Evolutionary conservation across 345 rosid species (phyloP).

Genomic region (Brassica rapa): DNA sequence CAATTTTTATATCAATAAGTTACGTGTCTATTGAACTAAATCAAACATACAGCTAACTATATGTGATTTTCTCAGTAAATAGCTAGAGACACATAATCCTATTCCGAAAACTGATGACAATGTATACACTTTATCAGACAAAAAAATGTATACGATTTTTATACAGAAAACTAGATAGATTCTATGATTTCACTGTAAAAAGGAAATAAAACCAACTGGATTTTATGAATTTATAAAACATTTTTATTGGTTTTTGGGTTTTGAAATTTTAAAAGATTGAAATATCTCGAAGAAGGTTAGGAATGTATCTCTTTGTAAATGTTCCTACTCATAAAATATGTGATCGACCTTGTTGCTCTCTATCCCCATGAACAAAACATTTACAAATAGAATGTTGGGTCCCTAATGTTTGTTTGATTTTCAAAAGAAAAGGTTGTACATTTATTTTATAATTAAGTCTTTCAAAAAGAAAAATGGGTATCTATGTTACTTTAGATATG

Average conservation of each 20-base stretch:
- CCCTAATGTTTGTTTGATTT: neutral
- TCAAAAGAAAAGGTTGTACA: constrained; percentile 12
- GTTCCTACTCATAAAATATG: neutral
- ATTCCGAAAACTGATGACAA: neutral
- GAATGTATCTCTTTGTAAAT: neutral
- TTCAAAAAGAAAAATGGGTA: constrained; percentile 8
- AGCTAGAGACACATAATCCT: neutral
- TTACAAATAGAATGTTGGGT: neutral
- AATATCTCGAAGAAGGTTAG: neutral
- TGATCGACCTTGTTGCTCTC: neutral
- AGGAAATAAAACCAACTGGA: neutral
- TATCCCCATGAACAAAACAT: constrained; percentile 8
- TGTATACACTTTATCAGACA: neutral
- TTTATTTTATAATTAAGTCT: constrained; percentile 3
- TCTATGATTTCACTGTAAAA: neutral
- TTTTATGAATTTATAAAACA: too few species aligned
- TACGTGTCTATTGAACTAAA: neutral
- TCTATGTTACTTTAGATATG: constrained; percentile 11
- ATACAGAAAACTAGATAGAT: neutral
- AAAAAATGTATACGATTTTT: neutral
- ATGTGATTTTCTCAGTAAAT: neutral
- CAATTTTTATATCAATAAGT: neutral
- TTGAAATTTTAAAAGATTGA: neutral
- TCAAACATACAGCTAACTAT: neutral
- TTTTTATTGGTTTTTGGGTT: neutral